These are phyloP conservation scores for Ceratobasidium sp. DNA, from an alignment of 1,284 basidiomycete genomes.

Conservation along the genomic window DNA sequence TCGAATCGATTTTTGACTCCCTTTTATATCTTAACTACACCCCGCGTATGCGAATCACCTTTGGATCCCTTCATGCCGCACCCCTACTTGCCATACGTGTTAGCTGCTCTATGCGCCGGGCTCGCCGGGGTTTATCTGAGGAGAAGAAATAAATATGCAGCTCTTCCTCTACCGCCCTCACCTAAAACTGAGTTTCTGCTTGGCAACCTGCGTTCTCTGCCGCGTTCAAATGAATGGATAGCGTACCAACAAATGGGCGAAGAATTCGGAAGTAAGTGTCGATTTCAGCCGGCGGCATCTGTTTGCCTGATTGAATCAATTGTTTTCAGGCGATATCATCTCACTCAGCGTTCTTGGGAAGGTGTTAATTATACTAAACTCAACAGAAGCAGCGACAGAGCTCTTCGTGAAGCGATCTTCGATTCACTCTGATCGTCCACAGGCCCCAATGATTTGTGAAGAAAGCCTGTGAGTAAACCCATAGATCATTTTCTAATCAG, in stretches of 20 bases:
- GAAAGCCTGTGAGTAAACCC: background rate
- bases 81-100: too few relatives aligned
- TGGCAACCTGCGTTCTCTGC: slow-evolving; percentile 20
- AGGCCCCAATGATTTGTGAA: slow-evolving; percentile 40
- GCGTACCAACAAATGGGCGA: slow-evolving; percentile 16
- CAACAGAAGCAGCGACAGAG: slow-evolving; percentile 43
- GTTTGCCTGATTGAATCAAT: too few relatives aligned
- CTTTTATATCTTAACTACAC: too few relatives aligned
- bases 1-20: too few relatives aligned
- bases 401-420: slow-evolving; percentile 45
- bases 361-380: slow-evolving; percentile 47
- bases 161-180: slow-evolving; percentile 12
- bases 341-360: slow-evolving; percentile 44
- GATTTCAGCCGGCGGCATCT: too few relatives aligned
- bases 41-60: too few relatives aligned
- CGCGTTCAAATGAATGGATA: slow-evolving; percentile 8
- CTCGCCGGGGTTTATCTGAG: too few relatives aligned
- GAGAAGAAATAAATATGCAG: background rate
- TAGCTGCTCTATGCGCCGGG: too few relatives aligned
- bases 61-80: too few relatives aligned
- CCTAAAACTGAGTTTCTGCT: slow-evolving; percentile 16
- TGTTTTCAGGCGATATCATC: slow-evolving; percentile 40
- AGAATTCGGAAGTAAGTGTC: slow-evolving; percentile 11
- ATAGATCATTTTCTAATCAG: too few relatives aligned
- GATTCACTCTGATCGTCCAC: slow-evolving; percentile 45